Evolutionary conservation across 495 filamentous ascomycete genomes (phyloP), one percentile per base, ranked within the genome.

Genomic region (Echria macrotheca): DNA sequence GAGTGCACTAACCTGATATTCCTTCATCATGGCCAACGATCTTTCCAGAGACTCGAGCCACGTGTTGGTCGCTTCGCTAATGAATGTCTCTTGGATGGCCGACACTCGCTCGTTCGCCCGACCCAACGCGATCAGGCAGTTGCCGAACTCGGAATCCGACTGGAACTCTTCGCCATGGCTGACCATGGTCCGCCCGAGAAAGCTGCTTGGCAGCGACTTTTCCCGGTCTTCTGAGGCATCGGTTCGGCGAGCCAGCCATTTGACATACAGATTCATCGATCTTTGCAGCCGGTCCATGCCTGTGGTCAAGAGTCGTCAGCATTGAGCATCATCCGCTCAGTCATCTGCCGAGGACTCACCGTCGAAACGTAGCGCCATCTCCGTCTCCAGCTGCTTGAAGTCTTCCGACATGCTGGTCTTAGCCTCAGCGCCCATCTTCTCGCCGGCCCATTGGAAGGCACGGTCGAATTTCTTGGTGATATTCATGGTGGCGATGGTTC

Each of bases 381-480:
- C 94, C 37, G 81, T 78, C 67, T 98, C 91, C 61, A 96, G 70
- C 46, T 82, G 79, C 71, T 90, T 96, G 79, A 98, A 97, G 54
- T 97, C 86, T 43, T 98, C 90, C 0, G 89, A 86, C 43, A 88
- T 81, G 61, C 73, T 83, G 10, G 91, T 96, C 71, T 91, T 95
- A 61, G 80, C 79, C 69, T 97, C 93, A 40, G 82, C 82, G 57
- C 93, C 93, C 89, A 98, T 96, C 70, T 89, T 84, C 73, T 98
- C 93, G 47, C 89, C 88, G 9, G 89, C 89, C 91, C 91, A 98
- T 85, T 98, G 93, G 76, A 93, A 95, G 73, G 96, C 83, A 52
- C 94, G 85, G 69, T 89, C 93, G 63, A 97, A 80, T 67, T 95
- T 95, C 78, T 94, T 91, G 71, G 90, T 91, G 73, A 95, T 83